These are phyloP conservation scores for Tricholoma matsutake DNA, from an alignment of 768 basidiomycete genomes.

Conservation along the genomic window DNA sequence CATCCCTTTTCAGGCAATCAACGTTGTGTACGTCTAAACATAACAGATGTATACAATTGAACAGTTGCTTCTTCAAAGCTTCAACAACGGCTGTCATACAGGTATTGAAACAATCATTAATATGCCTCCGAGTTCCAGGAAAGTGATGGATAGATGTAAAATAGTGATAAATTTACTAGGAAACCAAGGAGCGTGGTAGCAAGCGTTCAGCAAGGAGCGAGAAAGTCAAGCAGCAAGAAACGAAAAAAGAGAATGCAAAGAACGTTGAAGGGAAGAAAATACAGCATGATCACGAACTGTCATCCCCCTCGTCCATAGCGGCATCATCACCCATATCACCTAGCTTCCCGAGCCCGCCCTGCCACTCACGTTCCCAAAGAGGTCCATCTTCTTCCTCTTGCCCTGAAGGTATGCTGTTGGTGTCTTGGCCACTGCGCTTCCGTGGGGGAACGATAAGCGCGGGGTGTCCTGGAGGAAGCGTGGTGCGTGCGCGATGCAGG, in stretches of 20 bases:
- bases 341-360: constrained; percentile 59
- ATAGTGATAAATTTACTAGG: neutral
- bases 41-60: neutral
- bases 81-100: neutral
- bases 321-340: constrained; percentile 44
- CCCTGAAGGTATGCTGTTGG: constrained; percentile 13
- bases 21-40: neutral
- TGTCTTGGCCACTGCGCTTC: constrained; percentile 8
- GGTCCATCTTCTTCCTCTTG: constrained; percentile 28
- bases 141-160: neutral
- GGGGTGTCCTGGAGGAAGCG: constrained; percentile 61
- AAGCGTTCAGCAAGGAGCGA: no score
- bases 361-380: constrained; percentile 85
- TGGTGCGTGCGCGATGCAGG: constrained; percentile 53
- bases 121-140: neutral
- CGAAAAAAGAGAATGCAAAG: neutral
- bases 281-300: constrained; percentile 14
- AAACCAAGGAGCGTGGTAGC: neutral
- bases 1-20: neutral
- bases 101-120: neutral
- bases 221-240: neutral
- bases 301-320: constrained; percentile 46
- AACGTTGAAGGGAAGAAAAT: neutral
- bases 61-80: no score
- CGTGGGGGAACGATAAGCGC: constrained; percentile 35